Conservation (phyloP, 306 rosid species). For the Cucumis melo region DNA sequence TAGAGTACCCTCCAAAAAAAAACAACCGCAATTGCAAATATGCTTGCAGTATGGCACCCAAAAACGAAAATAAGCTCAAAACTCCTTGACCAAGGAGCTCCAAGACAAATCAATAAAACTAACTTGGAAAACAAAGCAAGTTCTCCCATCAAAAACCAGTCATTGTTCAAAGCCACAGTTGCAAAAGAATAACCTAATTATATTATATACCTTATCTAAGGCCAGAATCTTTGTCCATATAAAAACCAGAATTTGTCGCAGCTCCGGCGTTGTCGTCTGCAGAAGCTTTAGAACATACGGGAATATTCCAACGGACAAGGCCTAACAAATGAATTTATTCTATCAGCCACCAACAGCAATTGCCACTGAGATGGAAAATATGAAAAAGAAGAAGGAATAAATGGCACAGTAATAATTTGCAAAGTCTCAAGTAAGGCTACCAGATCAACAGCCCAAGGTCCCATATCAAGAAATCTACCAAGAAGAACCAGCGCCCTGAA, state of each 20-base stretch:
- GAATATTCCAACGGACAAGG: slow-evolving; percentile 94
- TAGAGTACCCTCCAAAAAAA: background rate
- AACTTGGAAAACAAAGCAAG: background rate
- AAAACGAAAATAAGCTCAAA: background rate
- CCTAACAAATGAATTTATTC: slow-evolving; percentile 24
- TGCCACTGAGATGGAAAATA: background rate
- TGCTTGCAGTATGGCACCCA: background rate
- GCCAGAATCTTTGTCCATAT: slow-evolving; percentile 99
- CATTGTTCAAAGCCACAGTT: background rate
- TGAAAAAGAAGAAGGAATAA: slow-evolving; percentile 1
- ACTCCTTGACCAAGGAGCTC: background rate
- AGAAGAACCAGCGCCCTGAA: slow-evolving; percentile 87
- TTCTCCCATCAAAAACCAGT: background rate
- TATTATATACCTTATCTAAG: slow-evolving; percentile 64
- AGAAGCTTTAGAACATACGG: slow-evolving; percentile 91
- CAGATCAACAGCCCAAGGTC: slow-evolving; percentile 99
- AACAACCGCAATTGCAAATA: background rate
- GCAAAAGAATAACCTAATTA: slow-evolving; percentile 3
- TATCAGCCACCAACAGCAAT: slow-evolving; percentile 8
- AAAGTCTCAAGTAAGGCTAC: slow-evolving; percentile 22
- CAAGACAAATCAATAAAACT: background rate
- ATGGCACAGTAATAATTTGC: background rate
- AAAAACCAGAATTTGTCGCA: slow-evolving; percentile 91
- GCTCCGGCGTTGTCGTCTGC: slow-evolving; percentile 90
- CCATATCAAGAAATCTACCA: slow-evolving; percentile 98